A percentile compares a stretch with the other conserved stretches of the same genome.
Conservation (phyloP, 441 rosid genomes). For the Adansonia madagascariensis region DNA sequence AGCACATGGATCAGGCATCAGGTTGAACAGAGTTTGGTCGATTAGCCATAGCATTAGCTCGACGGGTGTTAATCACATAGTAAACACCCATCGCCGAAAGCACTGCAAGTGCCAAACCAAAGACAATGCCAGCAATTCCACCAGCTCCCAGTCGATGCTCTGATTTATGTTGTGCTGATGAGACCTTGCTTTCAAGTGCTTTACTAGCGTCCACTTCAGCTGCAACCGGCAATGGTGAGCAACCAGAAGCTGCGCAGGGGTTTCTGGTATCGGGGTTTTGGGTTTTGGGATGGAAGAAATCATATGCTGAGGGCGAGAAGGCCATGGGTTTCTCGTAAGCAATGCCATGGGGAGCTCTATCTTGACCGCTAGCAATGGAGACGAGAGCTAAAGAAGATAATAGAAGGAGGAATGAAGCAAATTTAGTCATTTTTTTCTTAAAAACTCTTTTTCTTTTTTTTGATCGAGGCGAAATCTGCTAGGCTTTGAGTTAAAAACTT, state of each 20-base stretch:
- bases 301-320: constrained; percentile 79
- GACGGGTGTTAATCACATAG: constrained; percentile 38
- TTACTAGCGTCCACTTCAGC: constrained; percentile 51
- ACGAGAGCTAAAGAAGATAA: constrained; percentile 37
- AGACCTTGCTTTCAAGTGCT: constrained; percentile 42
- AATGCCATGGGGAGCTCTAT: constrained; percentile 92
- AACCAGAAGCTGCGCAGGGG: constrained; percentile 47
- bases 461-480: not conserved
- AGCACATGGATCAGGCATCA: constrained; percentile 36
- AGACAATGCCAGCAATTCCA: constrained; percentile 50
- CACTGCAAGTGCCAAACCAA: constrained; percentile 54
- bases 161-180: constrained; percentile 34
- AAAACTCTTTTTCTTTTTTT: constrained; percentile 11
- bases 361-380: constrained; percentile 53
- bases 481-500: constrained; percentile 22
- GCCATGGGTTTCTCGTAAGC: constrained; percentile 66
- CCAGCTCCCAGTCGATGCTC: constrained; percentile 46
- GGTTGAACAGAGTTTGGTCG: constrained; percentile 43
- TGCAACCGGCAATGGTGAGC: constrained; percentile 76
- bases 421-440: constrained; percentile 40
- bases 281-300: constrained; percentile 74
- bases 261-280: constrained; percentile 31
- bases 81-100: constrained; percentile 46
- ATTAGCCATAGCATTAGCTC: constrained; percentile 35
- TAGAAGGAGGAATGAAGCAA: constrained; percentile 42